Percentiles rank a stretch among this genome's conserved stretches.
phyloP scores from a whole-genome alignment of 2,329 filamentous ascomycete species.

The Aureobasidium sp. region DNA sequence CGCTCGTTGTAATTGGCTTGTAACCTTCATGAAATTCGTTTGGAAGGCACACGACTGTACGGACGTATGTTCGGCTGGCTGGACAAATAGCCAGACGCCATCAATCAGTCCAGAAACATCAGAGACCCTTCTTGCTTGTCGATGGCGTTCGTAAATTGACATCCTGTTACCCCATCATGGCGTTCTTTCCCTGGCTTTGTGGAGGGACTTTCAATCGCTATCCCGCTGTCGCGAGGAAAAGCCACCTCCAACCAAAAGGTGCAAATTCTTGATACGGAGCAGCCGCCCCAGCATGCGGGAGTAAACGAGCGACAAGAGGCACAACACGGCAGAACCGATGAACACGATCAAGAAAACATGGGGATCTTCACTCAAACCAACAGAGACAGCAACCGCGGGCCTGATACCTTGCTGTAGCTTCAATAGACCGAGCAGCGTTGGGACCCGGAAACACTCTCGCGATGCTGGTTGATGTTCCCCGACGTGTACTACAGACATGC shows the following conservation, averaged over 20 bases:
- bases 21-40: not conserved
- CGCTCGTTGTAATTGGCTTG: not conserved
- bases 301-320: conserved; percentile 6
- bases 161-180: not conserved
- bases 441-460: not conserved
- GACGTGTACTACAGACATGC: conserved; percentile 3
- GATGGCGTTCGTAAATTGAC: not conserved
- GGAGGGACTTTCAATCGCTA: not conserved
- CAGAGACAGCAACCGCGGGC: not conserved
- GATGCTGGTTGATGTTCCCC: conserved; percentile 2
- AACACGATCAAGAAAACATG: not conserved
- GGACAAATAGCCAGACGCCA: not conserved
- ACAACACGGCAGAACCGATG: not conserved
- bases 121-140: not conserved
- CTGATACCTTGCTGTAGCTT: conserved; percentile 5
- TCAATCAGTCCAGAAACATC: not conserved
- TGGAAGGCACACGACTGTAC: not conserved
- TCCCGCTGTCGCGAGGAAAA: conserved; percentile 6
- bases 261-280: not conserved
- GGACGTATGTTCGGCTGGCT: not conserved
- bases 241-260: not conserved
- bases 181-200: not conserved
- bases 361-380: conserved; percentile 12
- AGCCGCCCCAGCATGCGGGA: not conserved
- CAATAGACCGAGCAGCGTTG: conserved; percentile 11